Conservation (phyloP, 805 yeast genomes). For the Saturnispora galanensis region DNA sequence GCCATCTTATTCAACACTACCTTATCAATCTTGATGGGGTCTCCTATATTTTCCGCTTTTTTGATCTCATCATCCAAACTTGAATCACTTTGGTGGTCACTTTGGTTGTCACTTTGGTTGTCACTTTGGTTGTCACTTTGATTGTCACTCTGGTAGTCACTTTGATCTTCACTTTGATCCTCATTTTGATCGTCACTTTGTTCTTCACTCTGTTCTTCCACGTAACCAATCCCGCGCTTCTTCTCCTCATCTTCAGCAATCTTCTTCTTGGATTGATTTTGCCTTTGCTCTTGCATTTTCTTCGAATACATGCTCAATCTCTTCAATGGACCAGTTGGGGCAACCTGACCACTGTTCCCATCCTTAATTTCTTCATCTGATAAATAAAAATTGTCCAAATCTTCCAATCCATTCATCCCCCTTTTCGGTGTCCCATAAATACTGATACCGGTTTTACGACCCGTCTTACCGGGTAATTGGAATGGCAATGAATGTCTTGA, state of each 20-base stretch:
- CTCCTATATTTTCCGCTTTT: conserved; percentile 23
- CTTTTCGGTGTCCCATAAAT: conserved; percentile 30
- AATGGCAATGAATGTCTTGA: conserved; percentile 5
- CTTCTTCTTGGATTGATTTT: background rate
- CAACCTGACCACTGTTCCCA: background rate
- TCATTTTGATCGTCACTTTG: conserved; percentile 4
- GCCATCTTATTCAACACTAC: conserved; percentile 7
- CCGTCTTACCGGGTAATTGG: conserved; percentile 37
- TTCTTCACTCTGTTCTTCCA: conserved; percentile 11
- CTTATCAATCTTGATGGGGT: conserved; percentile 20
- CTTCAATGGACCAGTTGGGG: conserved; percentile 9
- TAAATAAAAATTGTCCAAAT: conserved; percentile 54
- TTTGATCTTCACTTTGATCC: background rate
- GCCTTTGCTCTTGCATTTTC: background rate
- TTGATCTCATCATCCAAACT: conserved; percentile 24
- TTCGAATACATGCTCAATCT: conserved; percentile 6
- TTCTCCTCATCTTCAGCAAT: conserved; percentile 1
- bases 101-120: conserved; percentile 5
- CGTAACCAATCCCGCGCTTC: conserved; percentile 10
- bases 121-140: conserved; percentile 9
- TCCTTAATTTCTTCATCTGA: conserved; percentile 36
- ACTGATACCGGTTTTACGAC: conserved; percentile 56
- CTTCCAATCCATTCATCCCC: conserved; percentile 59
- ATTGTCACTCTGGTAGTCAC: background rate
- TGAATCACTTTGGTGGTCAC: background rate